Evolutionary conservation across 2,329 filamentous ascomycete genomes (phyloP).

Genomic region (Diaporthe amygdali): DNA sequence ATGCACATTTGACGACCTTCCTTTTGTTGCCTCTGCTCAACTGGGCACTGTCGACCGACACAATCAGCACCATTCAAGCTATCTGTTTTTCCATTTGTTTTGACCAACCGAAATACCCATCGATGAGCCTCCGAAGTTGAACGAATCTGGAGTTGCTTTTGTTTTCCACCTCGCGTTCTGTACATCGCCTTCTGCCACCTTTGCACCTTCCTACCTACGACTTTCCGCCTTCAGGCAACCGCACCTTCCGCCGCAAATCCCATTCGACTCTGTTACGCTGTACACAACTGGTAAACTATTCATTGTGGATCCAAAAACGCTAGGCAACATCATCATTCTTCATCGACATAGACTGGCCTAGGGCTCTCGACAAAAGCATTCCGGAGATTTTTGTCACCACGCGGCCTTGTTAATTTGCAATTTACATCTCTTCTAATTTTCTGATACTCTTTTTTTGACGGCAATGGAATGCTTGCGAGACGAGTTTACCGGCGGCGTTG

Average conservation of each 20-base stretch:
- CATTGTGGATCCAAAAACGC: not conserved
- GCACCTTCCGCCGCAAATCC: conserved; percentile 11
- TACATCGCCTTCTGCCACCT: conserved; percentile 23
- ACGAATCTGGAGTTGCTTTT: conserved; percentile 48
- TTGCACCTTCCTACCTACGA: conserved; percentile 23
- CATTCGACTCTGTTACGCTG: not conserved
- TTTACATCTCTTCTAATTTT: conserved; percentile 29
- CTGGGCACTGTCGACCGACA: conserved; percentile 35
- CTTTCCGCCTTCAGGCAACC: not conserved
- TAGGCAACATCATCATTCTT: conserved; percentile 25
- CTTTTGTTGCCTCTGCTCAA: conserved; percentile 34
- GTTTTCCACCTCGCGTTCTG: conserved; percentile 27
- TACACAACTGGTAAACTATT: conserved; percentile 23
- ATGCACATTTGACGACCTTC: conserved; percentile 36
- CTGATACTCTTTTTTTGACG: conserved; percentile 25
- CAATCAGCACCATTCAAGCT: conserved; percentile 32
- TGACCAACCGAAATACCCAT: conserved; percentile 42
- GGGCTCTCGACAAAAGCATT: conserved; percentile 22
- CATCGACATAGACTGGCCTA: conserved; percentile 28
- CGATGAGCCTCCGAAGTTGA: conserved; percentile 52
- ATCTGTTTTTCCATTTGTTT: conserved; percentile 40
- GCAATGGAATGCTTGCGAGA: conserved; percentile 86
- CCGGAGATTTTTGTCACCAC: conserved; percentile 32
- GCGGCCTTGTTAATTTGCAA: conserved; percentile 31
- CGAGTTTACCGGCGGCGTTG: conserved; percentile 77